Evolutionary conservation across 2,329 filamentous ascomycete species (phyloP).

Genomic region (Lecanicillium sp.): DNA sequence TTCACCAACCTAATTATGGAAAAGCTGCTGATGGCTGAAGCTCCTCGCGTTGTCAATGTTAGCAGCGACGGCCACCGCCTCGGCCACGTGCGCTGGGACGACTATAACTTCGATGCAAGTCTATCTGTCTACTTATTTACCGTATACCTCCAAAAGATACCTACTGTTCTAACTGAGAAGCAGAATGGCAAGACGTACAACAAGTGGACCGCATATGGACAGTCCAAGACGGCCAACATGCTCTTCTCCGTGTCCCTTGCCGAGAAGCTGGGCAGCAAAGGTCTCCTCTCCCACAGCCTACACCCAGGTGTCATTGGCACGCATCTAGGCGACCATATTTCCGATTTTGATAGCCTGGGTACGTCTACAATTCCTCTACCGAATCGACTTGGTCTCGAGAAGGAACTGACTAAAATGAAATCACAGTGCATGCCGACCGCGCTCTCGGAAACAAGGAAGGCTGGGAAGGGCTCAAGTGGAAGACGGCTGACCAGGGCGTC

Average conservation of each 20-base stretch:
- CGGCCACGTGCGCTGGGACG: conserved; percentile 31
- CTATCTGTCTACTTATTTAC: conserved; percentile 27
- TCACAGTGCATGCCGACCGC: conserved; percentile 13
- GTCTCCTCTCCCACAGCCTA: conserved; percentile 16
- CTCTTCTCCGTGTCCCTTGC: conserved; percentile 13
- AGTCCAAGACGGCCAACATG: conserved; percentile 21
- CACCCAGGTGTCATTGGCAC: conserved; percentile 15
- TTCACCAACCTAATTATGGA: conserved; percentile 29
- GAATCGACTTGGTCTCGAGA: too few relatives aligned
- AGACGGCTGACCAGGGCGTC: conserved; percentile 19
- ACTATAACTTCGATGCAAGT: conserved; percentile 31
- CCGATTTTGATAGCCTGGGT: conserved; percentile 1
- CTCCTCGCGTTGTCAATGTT: conserved; percentile 32
- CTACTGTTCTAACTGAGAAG: not conserved
- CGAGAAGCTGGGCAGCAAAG: conserved; percentile 11
- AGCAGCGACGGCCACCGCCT: conserved; percentile 35
- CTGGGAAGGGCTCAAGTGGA: conserved; percentile 13
- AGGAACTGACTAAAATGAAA: not conserved
- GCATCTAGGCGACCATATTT: not conserved
- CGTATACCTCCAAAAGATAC: conserved; percentile 19
- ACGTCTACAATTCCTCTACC: not conserved
- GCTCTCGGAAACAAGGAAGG: conserved; percentile 14
- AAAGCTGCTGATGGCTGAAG: conserved; percentile 17
- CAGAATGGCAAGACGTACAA: conserved; percentile 5
- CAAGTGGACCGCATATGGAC: conserved; percentile 17